These are phyloP conservation scores for Sphagnum fallax DNA, from an alignment of 228 moss, liverwort and hornwort genomes.

Conservation along the genomic window DNA sequence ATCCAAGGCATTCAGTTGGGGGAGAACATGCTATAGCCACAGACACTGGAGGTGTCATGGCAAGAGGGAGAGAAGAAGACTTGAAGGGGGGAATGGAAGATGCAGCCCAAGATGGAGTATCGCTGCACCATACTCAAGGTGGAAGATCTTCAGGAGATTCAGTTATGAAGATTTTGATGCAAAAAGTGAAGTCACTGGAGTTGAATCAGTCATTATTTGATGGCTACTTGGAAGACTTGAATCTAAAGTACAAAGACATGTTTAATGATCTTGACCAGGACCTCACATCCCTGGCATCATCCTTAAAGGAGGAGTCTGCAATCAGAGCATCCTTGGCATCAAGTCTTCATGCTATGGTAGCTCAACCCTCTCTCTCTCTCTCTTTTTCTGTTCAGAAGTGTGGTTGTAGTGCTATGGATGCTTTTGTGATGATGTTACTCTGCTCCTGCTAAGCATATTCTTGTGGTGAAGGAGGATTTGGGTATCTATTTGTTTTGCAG, in stretches of 20 bases:
- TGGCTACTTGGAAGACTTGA: constrained; percentile 75
- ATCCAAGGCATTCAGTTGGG: background rate
- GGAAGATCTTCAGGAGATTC: constrained; percentile 87
- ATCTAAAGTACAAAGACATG: constrained; percentile 78
- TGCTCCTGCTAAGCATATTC: background rate
- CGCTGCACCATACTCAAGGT: constrained; percentile 9
- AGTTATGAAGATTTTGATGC: constrained; percentile 89
- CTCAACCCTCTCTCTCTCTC: background rate
- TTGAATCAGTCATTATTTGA: constrained; percentile 85
- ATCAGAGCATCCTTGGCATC: constrained; percentile 39
- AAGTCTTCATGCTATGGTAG: constrained; percentile 32
- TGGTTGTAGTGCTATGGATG: background rate
- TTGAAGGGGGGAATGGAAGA: constrained; percentile 29
- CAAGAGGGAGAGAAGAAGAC: constrained; percentile 37
- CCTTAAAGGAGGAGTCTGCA: constrained; percentile 63
- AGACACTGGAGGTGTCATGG: background rate
- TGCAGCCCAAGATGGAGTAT: constrained; percentile 40
- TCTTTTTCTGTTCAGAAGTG: background rate
- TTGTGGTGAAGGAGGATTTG: background rate
- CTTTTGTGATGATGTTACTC: background rate
- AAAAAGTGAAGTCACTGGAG: constrained; percentile 85
- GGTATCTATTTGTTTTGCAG: constrained; percentile 22
- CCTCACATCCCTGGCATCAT: constrained; percentile 52
- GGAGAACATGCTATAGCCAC: constrained; percentile 1
- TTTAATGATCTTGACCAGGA: constrained; percentile 81